Conservation (phyloP, 768 basidiomycete genomes). For the Podaxis sp. region DNA sequence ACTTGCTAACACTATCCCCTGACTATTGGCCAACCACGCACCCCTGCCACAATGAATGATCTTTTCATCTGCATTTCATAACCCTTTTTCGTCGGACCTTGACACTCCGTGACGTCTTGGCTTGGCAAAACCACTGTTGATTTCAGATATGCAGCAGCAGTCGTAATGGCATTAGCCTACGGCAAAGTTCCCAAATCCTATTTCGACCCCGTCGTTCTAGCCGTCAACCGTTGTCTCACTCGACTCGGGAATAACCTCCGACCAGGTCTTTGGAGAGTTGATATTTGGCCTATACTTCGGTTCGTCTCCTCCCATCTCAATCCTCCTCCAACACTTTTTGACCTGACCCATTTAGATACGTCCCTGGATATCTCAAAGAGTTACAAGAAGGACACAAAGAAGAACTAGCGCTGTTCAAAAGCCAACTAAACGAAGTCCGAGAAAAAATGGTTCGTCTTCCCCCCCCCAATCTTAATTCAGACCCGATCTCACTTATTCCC, state of each 20-base stretch:
- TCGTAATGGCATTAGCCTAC: conserved; percentile 49
- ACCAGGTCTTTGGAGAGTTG: conserved; percentile 43
- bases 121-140: too few relatives aligned
- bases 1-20: background rate
- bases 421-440: conserved; percentile 43
- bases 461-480: background rate
- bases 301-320: too few relatives aligned
- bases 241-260: conserved; percentile 40
- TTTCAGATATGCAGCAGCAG: conserved; percentile 47
- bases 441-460: conserved; percentile 34
- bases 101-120: background rate
- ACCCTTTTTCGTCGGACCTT: too few relatives aligned
- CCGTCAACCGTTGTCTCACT: conserved; percentile 41
- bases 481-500: too few relatives aligned
- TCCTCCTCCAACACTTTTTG: too few relatives aligned
- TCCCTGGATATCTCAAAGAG: conserved; percentile 61
- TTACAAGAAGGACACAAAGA: conserved; percentile 52
- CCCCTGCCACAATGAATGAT: background rate
- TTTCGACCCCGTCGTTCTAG: conserved; percentile 42
- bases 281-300: conserved; percentile 39
- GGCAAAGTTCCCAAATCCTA: conserved; percentile 37
- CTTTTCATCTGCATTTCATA: background rate
- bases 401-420: conserved; percentile 51
- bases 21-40: background rate
- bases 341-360: conserved; percentile 26